phyloP scores from a whole-genome alignment of 2,329 filamentous ascomycete species.

The Talaromyces pinophilus region DNA sequence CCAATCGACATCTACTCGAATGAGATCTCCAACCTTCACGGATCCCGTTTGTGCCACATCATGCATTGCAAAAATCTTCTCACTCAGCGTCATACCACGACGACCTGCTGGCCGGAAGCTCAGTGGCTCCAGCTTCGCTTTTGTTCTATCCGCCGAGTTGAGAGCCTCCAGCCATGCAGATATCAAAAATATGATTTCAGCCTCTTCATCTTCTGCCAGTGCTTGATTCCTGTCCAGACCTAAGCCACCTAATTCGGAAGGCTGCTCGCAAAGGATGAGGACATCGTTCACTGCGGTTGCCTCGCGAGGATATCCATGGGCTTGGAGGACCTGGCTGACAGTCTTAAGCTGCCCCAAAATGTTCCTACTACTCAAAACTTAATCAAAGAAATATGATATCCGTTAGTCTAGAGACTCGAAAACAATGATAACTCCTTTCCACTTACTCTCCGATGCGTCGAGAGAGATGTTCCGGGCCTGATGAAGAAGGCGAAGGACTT shows the following conservation, averaged over 20 bases:
- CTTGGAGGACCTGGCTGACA: slow-evolving; percentile 8
- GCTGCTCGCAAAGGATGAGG: slow-evolving; percentile 27
- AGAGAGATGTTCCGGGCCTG: slow-evolving; percentile 15
- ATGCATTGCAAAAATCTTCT: slow-evolving; percentile 52
- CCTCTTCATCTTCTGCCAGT: slow-evolving; percentile 23
- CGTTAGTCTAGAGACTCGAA: not conserved
- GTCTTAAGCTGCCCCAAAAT: slow-evolving; percentile 4
- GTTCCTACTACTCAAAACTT: not conserved
- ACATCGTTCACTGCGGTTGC: slow-evolving; percentile 26
- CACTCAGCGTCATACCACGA: slow-evolving; percentile 46
- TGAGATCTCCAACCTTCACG: slow-evolving; percentile 43
- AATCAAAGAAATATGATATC: not conserved
- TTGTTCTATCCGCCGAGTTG: slow-evolving; percentile 31
- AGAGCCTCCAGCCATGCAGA: slow-evolving; percentile 34
- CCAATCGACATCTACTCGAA: slow-evolving; percentile 51
- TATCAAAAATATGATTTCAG: slow-evolving; percentile 31
- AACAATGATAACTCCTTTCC: not conserved
- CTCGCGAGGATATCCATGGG: slow-evolving; percentile 17
- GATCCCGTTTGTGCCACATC: slow-evolving; percentile 39
- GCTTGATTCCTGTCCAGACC: slow-evolving; percentile 12
- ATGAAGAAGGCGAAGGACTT: slow-evolving; percentile 9
- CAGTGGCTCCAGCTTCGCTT: slow-evolving; percentile 20
- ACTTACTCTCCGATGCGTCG: slow-evolving; percentile 10
- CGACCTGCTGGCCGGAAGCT: slow-evolving; percentile 23
- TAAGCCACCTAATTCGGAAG: slow-evolving; percentile 27